Conservation (phyloP, 2,329 filamentous ascomycete species). For the Venturiaceae sp. region DNA sequence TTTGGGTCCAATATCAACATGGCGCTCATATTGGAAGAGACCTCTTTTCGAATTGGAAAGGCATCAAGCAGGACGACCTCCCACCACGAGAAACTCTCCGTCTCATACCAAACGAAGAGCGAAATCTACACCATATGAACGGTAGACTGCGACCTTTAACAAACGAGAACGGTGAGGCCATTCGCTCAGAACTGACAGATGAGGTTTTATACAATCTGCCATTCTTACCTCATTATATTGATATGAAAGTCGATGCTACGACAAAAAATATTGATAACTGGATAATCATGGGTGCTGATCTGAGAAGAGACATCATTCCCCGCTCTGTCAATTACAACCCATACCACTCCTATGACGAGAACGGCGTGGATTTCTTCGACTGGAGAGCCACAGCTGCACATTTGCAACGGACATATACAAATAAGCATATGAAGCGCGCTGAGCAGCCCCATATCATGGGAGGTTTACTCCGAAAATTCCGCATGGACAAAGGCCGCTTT, state of each 20-base stretch:
- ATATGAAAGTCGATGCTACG: neutral
- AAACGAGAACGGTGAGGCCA: neutral
- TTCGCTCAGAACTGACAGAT: neutral
- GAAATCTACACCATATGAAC: neutral
- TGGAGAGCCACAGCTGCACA: neutral
- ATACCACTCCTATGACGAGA: neutral
- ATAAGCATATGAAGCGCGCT: neutral
- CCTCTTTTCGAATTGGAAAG: neutral
- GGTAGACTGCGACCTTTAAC: neutral
- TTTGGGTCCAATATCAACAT: neutral
- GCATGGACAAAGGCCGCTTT: conserved; percentile 1
- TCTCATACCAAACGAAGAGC: neutral
- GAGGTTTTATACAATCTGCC: neutral
- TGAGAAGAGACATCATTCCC: neutral
- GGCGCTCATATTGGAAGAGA: neutral
- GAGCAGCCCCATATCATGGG: neutral
- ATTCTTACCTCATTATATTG: neutral
- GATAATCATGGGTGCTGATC: neutral
- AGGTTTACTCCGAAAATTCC: neutral
- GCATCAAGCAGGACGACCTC: neutral
- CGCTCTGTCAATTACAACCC: neutral
- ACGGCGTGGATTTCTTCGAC: neutral
- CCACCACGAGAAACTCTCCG: neutral
- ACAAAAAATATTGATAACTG: neutral
- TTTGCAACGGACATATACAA: neutral